phyloP scores from a whole-genome alignment of 306 rosid species.

The Parietaria judaica region DNA sequence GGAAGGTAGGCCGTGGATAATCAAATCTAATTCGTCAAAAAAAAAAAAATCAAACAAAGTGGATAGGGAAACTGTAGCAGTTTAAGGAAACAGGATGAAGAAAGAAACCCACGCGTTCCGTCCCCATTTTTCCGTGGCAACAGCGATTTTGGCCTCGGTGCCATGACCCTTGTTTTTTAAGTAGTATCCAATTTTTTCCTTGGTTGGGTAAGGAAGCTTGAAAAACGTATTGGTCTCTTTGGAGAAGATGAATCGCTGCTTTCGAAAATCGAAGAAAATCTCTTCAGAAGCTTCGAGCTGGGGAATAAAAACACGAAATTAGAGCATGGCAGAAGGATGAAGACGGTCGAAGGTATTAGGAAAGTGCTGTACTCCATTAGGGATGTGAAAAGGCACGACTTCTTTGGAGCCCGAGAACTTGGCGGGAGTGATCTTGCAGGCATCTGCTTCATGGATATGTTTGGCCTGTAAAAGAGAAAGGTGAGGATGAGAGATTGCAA shows the following conservation, averaged over 20 bases:
- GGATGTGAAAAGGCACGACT: constrained; percentile 61
- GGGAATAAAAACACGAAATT: constrained; percentile 12
- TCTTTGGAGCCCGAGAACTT: constrained; percentile 92
- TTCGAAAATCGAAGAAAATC: constrained; percentile 91
- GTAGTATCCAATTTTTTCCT: constrained; percentile 72
- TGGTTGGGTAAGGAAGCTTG: constrained; percentile 92
- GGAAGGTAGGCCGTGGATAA: constrained; percentile 96
- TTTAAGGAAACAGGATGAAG: constrained; percentile 8
- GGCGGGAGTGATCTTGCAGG: constrained; percentile 83
- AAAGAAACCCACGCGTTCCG: constrained; percentile 73
- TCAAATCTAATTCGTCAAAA: constrained; percentile 67
- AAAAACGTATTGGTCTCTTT: constrained; percentile 61
- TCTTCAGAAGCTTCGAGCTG: constrained; percentile 83
- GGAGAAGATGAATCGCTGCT: constrained; percentile 75
- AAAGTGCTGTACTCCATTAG: constrained; percentile 40
- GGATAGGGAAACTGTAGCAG: constrained; percentile 1
- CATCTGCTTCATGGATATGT: constrained; percentile 64
- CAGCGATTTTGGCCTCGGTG: constrained; percentile 68
- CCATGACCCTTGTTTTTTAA: constrained; percentile 84
- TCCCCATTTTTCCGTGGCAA: constrained; percentile 92
- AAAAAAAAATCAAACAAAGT: constrained; percentile 13
- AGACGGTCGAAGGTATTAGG: neutral
- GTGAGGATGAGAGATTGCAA: neutral
- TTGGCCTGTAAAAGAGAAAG: constrained; percentile 37
- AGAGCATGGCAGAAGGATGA: neutral